A percentile compares a stretch with the other conserved stretches of the same genome.
Evolutionary conservation across 2,329 filamentous ascomycete species (phyloP).

Genomic region (Penicillium sp.): DNA sequence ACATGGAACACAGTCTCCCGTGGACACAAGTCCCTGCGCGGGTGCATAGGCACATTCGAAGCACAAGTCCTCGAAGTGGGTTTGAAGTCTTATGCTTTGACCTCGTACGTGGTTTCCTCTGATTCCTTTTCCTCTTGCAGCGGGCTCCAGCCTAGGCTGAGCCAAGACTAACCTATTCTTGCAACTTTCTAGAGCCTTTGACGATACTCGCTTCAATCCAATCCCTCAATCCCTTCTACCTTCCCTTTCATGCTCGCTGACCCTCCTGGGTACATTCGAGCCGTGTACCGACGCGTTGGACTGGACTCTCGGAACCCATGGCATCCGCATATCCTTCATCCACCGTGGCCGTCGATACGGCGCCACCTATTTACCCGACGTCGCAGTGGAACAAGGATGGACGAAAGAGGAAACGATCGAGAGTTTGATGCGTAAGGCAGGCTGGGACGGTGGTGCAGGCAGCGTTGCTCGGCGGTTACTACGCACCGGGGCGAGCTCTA

Average conservation of each 20-base stretch:
- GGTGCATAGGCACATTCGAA: constrained; percentile 96
- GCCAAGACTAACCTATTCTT: constrained; percentile 1
- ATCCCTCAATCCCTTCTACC: constrained; percentile 54
- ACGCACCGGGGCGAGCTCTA: constrained; percentile 33
- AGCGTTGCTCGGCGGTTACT: constrained; percentile 41
- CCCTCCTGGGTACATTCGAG: constrained; percentile 84
- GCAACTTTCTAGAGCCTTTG: constrained; percentile 55
- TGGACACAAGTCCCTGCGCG: constrained; percentile 71
- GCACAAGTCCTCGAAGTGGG: constrained; percentile 71
- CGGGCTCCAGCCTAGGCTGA: not conserved
- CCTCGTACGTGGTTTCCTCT: constrained; percentile 58
- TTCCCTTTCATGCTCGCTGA: constrained; percentile 62
- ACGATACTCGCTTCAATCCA: constrained; percentile 63
- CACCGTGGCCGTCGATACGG: constrained; percentile 73
- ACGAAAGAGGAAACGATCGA: constrained; percentile 87
- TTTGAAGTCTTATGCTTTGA: constrained; percentile 77
- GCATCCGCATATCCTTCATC: constrained; percentile 82
- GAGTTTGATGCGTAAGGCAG: constrained; percentile 91
- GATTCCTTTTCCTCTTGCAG: not conserved
- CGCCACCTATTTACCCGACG: constrained; percentile 89
- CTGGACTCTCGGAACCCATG: constrained; percentile 85
- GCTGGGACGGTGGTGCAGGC: constrained; percentile 69
- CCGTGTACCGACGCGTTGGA: constrained; percentile 71
- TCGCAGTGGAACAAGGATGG: constrained; percentile 92
- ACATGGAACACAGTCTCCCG: constrained; percentile 82